Evolutionary conservation across 2,329 filamentous ascomycete genomes (phyloP).

Genomic region (Huntiella abstrusa): DNA sequence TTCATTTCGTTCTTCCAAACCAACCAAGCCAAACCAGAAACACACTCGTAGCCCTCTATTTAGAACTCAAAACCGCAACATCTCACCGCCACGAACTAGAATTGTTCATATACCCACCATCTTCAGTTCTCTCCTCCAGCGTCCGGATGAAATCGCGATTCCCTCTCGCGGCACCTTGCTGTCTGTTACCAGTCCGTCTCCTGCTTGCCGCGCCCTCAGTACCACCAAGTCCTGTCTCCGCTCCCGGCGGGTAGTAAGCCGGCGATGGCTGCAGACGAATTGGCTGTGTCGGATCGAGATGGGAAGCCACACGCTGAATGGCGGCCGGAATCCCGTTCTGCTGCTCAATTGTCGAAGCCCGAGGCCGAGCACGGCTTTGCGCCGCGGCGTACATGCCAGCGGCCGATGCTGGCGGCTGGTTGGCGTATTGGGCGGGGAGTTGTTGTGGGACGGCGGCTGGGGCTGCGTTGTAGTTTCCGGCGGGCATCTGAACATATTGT

Average conservation of each 20-base stretch:
- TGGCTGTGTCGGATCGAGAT: constrained; percentile 83
- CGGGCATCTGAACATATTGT: constrained; percentile 4
- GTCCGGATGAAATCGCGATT: constrained; percentile 88
- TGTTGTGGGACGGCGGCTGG: constrained; percentile 34
- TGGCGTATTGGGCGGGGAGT: constrained; percentile 44
- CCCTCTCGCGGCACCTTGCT: constrained; percentile 37
- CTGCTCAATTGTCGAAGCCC: constrained; percentile 91
- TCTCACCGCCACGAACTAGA: constrained; percentile 7
- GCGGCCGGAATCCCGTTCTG: constrained; percentile 82
- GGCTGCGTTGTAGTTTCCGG: constrained; percentile 2
- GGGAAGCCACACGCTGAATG: constrained; percentile 86
- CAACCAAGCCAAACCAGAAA: background rate
- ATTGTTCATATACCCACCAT: constrained; percentile 66
- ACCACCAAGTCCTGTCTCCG: constrained; percentile 42
- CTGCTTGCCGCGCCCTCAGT: constrained; percentile 47
- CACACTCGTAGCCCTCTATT: background rate
- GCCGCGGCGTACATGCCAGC: constrained; percentile 19
- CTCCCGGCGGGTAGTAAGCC: constrained; percentile 87
- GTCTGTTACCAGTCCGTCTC: constrained; percentile 52
- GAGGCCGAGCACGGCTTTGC: constrained; percentile 53
- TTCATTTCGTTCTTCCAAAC: background rate
- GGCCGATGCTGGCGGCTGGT: constrained; percentile 22
- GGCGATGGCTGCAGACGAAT: constrained; percentile 90
- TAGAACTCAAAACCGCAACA: background rate
- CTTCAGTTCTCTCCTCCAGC: constrained; percentile 80